Percentiles rank a stretch among this genome's conserved stretches.
These are phyloP conservation scores for Dacryopinax spathularia DNA, from an alignment of 768 basidiomycete species.

Conservation along the genomic window DNA sequence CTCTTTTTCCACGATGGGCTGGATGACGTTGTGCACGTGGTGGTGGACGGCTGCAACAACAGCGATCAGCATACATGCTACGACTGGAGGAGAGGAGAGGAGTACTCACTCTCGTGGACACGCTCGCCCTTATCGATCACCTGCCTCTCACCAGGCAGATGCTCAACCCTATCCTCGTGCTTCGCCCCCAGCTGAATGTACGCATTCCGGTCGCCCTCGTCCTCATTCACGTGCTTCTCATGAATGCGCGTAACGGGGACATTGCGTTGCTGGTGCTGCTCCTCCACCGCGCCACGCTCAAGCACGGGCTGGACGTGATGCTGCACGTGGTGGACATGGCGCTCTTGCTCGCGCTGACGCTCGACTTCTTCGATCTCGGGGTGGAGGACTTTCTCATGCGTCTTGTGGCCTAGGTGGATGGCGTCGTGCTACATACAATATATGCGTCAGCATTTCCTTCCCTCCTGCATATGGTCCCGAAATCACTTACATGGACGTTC, in stretches of 20 bases:
- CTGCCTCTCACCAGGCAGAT: slow-evolving; percentile 23
- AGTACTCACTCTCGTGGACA: slow-evolving; percentile 18
- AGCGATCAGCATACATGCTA: slow-evolving; percentile 17
- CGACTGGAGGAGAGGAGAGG: slow-evolving; percentile 17
- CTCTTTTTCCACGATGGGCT: slow-evolving; percentile 28
- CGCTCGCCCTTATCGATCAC: slow-evolving; percentile 23
- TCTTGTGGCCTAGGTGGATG: not conserved
- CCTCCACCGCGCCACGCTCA: slow-evolving; percentile 19
- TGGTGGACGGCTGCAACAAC: slow-evolving; percentile 20
- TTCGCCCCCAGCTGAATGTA: slow-evolving; percentile 9
- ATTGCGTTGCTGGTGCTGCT: slow-evolving; percentile 20
- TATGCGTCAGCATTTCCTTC: not conserved
- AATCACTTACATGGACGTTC: not conserved
- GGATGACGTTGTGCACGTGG: slow-evolving; percentile 23
- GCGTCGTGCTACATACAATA: not conserved
- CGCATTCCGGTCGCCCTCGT: not conserved
- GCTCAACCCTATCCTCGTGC: slow-evolving; percentile 23
- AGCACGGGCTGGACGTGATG: slow-evolving; percentile 27
- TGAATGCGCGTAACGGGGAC: slow-evolving; percentile 14
- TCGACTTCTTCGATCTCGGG: not conserved
- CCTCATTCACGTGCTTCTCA: not conserved
- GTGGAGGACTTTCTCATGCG: not conserved
- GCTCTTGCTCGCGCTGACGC: slow-evolving; percentile 20
- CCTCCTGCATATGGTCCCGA: not conserved
- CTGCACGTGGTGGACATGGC: slow-evolving; percentile 22